Base-by-base conservation (phyloP, 2,329 filamentous ascomycete species). In the Colletotrichum tofieldiae region DNA sequence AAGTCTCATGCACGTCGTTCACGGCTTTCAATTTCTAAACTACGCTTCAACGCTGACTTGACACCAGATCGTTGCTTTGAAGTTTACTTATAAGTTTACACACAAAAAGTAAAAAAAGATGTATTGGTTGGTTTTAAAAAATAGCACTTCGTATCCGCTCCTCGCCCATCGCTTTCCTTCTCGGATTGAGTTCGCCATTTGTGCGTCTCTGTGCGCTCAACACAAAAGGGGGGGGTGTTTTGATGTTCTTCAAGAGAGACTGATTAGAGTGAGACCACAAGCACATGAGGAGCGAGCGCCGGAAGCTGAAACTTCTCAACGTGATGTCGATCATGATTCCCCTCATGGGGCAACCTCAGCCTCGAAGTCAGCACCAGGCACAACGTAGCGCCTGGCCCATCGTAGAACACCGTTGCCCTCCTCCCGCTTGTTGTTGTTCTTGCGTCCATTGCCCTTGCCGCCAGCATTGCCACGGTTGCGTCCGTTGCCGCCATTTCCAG, bases 381-480 rank as follows among this genome's bases (percentile, higher is more conserved):
- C 52, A 52, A 69, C 59, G 39, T 72, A 69, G 45, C 69, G 69
- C 65, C 45, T 72, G 59, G 69, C 69, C 69, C 69, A 72, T 29
- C 69, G 54, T 1, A 72, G 59, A 14, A 35, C n/a, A 39, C 59
- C 37, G 18, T 63, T 52, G 18, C 43, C 43, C 2, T 37, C 45
- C 7, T 62, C 51, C 35, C 32, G 61, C 23, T 56, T 64, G 58
- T 45, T 35, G 49, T 68, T 72, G 65, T 37, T 39, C 41, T 61
- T 45, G 37, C 52, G 58, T 45, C 35, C 23, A 35, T 29, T 41
- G 47, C 55, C 54, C 9, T 23, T 45, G 43, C 47, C 71, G 37
- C 75, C 76, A 62, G 67, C 72, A 12, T 70, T 75, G 23, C 35
- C 35, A 32, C 29, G 29, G 29, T 32, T 32, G 29, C 29, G 29